A percentile compares a stretch with the other conserved stretches of the same genome.
phyloP scores from a whole-genome alignment of 148 eudicot species.

The Fagopyrum esculentum region DNA sequence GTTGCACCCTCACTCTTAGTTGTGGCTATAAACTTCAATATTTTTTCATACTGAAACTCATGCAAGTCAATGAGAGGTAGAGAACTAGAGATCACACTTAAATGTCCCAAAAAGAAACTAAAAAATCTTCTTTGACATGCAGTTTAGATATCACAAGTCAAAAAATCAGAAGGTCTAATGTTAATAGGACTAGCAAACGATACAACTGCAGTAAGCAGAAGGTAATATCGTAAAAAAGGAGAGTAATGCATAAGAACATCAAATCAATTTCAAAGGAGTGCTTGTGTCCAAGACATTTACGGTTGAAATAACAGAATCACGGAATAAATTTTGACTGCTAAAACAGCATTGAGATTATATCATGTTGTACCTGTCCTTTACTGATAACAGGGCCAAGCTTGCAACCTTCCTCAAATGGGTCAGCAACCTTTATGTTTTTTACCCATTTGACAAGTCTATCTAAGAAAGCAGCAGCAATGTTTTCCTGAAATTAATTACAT shows the following conservation, averaged over 20 bases:
- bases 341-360: not conserved
- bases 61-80: conserved; percentile 12
- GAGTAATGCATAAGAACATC: not conserved
- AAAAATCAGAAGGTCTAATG: not conserved
- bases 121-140: not conserved
- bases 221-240: not conserved
- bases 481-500: conserved; percentile 54
- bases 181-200: no score
- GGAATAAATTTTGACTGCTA: not conserved
- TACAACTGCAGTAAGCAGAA: not conserved
- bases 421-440: conserved; percentile 81
- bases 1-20: conserved; percentile 97
- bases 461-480: conserved; percentile 67
- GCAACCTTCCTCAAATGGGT: conserved; percentile 97
- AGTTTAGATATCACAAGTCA: not conserved
- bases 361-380: conserved; percentile 58
- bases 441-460: conserved; percentile 82
- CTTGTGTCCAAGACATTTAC: not conserved
- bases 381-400: conserved; percentile 94
- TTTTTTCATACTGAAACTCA: conserved; percentile 72
- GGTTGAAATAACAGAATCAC: not conserved
- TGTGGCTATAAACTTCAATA: conserved; percentile 61
- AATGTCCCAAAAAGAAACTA: not conserved
- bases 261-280: not conserved
- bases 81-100: not conserved